phyloP scores from a whole-genome alignment of 345 rosid genomes.

The Angophora floribunda region DNA sequence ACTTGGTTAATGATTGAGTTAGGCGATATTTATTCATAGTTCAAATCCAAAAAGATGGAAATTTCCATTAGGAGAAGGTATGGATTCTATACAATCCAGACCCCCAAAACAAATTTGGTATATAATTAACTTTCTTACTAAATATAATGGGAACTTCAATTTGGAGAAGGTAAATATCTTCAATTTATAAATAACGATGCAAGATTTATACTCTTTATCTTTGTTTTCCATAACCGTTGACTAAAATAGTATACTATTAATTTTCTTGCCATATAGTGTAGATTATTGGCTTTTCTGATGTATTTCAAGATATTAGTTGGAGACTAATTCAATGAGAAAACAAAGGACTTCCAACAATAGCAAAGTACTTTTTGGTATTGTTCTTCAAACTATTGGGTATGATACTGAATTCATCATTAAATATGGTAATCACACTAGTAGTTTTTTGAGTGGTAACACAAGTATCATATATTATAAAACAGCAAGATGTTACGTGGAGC shows the following conservation, averaged over 20 bases:
- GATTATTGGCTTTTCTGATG: background rate
- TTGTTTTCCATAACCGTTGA: background rate
- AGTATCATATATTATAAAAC: background rate
- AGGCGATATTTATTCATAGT: background rate
- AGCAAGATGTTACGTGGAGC: background rate
- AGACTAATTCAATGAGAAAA: background rate
- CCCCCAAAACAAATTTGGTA: too few species aligned
- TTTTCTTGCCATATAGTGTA: background rate
- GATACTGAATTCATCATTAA: background rate
- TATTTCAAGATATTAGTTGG: background rate
- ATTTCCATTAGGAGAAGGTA: too few species aligned
- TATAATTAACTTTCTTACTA: too few species aligned
- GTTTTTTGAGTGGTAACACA: background rate
- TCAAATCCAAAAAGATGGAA: background rate
- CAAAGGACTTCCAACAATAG: background rate
- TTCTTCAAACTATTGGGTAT: background rate
- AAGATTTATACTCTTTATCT: background rate
- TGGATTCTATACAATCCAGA: too few species aligned
- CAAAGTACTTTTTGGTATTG: background rate
- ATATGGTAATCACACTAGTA: background rate
- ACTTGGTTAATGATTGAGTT: background rate
- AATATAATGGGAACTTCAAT: too few species aligned
- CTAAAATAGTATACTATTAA: background rate
- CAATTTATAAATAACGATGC: background rate
- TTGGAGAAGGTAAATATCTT: background rate